Evolutionary conservation across 1,139 yeast species (phyloP).

Genomic region (Sugiyamaella pinicola): DNA sequence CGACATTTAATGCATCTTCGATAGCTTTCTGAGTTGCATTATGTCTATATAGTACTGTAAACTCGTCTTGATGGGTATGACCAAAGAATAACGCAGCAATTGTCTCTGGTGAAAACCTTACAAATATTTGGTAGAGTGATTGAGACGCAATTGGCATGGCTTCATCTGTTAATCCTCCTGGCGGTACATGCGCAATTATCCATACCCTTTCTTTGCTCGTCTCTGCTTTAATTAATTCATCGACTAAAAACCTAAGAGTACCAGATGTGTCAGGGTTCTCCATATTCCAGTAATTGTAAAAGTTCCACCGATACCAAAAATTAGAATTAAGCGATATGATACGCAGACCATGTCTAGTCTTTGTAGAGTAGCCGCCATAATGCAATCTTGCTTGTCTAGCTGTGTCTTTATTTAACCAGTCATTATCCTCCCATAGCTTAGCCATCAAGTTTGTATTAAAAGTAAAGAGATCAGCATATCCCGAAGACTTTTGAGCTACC

Average conservation of each 20-base stretch:
- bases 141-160: conserved; percentile 65
- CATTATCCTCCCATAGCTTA: conserved; percentile 51
- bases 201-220: conserved; percentile 61
- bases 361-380: conserved; percentile 64
- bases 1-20: conserved; percentile 54
- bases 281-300: conserved; percentile 62
- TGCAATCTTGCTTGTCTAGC: conserved; percentile 45
- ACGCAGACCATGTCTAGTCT: conserved; percentile 59
- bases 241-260: conserved; percentile 60
- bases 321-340: conserved; percentile 68
- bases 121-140: conserved; percentile 58
- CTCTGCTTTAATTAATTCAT: conserved; percentile 64
- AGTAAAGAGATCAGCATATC: conserved; percentile 53
- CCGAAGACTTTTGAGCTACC: conserved; percentile 57
- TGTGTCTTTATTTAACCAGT: conserved; percentile 37
- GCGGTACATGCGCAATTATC: conserved; percentile 72
- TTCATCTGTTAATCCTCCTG: conserved; percentile 51
- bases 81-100: conserved; percentile 72
- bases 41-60: conserved; percentile 52
- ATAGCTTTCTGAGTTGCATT: conserved; percentile 42
- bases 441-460: conserved; percentile 66
- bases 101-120: conserved; percentile 66
- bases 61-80: conserved; percentile 72
- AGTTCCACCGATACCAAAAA: conserved; percentile 64
- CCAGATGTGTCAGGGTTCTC: conserved; percentile 65